Percentiles rank a stretch among this genome's conserved stretches.
phyloP scores from a whole-genome alignment of 139 green algal species.

The Chlamydomonas sphaeroides region DNA sequence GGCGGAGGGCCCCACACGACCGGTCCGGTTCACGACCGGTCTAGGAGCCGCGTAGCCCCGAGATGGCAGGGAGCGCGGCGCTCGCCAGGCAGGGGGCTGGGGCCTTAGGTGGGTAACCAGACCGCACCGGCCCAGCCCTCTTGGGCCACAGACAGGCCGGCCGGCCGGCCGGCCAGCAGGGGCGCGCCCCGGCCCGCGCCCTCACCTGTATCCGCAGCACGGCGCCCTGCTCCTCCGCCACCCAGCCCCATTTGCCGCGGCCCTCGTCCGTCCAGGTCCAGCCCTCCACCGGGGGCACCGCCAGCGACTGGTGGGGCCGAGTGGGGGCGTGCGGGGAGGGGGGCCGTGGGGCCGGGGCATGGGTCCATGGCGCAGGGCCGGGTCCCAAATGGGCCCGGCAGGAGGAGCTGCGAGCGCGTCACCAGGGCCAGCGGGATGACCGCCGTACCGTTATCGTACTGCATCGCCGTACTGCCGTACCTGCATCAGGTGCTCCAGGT shows the following conservation, averaged over 20 bases:
- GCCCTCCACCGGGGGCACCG: neutral
- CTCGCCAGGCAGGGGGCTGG: neutral
- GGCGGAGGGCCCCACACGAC: neutral
- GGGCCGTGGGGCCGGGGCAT: too few species aligned
- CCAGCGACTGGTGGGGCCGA: neutral
- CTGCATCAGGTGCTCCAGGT: constrained; percentile 16
- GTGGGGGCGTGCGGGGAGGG: neutral
- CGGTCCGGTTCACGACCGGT: too few species aligned
- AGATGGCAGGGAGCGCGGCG: neutral
- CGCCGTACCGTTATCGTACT: too few species aligned
- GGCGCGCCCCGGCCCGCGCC: neutral
- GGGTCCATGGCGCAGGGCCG: neutral
- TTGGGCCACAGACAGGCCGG: too few species aligned
- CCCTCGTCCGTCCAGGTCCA: constrained; percentile 38
- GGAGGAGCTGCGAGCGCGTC: neutral
- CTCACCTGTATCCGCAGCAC: constrained; percentile 1
- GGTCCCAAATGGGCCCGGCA: neutral
- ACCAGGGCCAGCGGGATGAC: too few species aligned
- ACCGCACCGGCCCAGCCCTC: too few species aligned
- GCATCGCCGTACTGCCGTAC: neutral
- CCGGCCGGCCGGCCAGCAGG: too few species aligned
- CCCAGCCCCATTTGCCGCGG: constrained; percentile 26
- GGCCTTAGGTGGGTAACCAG: neutral
- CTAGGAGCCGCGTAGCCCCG: neutral
- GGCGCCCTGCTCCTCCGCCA: neutral